Percentiles rank a stretch among this genome's conserved stretches.
Conservation (phyloP, 2,329 filamentous ascomycete genomes). For the Rhinocladiella similis region DNA sequence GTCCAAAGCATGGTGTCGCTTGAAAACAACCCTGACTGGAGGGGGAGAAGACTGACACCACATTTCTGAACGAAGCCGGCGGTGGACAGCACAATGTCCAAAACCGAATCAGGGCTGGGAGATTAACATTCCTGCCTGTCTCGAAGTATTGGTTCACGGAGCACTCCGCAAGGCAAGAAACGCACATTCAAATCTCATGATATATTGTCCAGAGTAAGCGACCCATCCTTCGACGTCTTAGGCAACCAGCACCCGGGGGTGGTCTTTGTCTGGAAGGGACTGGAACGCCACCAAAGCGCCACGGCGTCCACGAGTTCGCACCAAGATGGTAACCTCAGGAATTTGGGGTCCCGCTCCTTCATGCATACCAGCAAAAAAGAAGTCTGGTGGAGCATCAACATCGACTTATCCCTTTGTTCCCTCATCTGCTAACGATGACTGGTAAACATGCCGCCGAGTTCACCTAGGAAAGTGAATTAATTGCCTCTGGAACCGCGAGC, state of each 20-base stretch:
- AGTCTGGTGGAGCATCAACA: slow-evolving; percentile 14
- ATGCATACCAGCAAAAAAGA: background rate
- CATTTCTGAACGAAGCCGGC: background rate
- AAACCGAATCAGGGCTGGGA: no score
- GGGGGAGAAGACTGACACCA: background rate
- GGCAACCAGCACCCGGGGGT: background rate
- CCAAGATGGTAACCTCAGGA: slow-evolving; percentile 3
- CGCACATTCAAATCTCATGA: no score
- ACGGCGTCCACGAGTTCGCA: background rate
- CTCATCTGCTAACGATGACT: slow-evolving; percentile 22
- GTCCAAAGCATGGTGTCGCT: background rate
- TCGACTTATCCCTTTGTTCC: slow-evolving; percentile 17
- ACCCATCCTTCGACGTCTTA: background rate
- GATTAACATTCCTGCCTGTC: no score
- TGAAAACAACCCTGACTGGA: background rate
- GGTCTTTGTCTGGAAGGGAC: background rate
- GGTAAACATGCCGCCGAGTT: slow-evolving; percentile 17
- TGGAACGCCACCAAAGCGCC: slow-evolving; percentile 6
- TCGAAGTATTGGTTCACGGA: no score
- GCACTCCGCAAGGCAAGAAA: no score
- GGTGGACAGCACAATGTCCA: no score
- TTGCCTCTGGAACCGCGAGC: background rate
- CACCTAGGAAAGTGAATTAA: slow-evolving; percentile 6
- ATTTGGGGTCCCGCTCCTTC: slow-evolving; percentile 2
- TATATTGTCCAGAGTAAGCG: background rate